Conservation (phyloP, 352 stramenopile species). For the Phytophthora ohioensis region DNA sequence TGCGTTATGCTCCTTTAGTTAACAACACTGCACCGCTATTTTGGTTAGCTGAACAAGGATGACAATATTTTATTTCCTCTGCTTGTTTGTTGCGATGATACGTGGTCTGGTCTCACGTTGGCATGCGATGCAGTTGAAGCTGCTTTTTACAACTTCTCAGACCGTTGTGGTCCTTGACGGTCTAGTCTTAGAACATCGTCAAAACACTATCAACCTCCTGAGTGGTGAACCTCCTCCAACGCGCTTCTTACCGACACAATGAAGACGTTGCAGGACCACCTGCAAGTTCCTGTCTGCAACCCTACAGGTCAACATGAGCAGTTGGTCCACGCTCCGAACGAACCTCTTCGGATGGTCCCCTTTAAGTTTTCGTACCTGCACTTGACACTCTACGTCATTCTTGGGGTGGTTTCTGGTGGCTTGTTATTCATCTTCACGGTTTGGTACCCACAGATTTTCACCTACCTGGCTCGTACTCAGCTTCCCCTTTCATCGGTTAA, state of each 20-base stretch:
- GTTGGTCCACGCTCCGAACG: slow-evolving; percentile 57
- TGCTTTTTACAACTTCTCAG: too few relatives aligned
- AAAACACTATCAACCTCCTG: not conserved
- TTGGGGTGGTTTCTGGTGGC: slow-evolving; percentile 41
- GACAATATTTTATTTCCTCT: too few relatives aligned
- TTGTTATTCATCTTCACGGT: slow-evolving; percentile 52
- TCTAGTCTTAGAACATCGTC: slow-evolving; percentile 11
- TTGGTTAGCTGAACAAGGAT: not conserved
- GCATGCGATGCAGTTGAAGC: not conserved
- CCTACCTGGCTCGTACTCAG: slow-evolving; percentile 50
- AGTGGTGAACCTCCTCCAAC: not conserved
- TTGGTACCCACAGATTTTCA: slow-evolving; percentile 80
- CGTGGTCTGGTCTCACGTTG: not conserved
- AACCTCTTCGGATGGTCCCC: slow-evolving; percentile 52
- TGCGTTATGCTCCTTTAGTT: too few relatives aligned
- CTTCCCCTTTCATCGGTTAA: slow-evolving; percentile 37
- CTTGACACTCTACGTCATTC: slow-evolving; percentile 42
- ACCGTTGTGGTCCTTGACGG: not conserved
- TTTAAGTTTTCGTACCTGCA: slow-evolving; percentile 57
- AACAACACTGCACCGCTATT: not conserved
- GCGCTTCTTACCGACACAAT: not conserved
- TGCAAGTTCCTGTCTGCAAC: slow-evolving; percentile 32
- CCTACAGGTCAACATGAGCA: slow-evolving; percentile 24
- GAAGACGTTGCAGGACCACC: slow-evolving; percentile 27
- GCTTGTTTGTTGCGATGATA: not conserved